Percentiles rank a stretch among this genome's conserved stretches.
phyloP scores from a whole-genome alignment of 2,329 filamentous ascomycete genomes.

The Pestalotiopsis fici region DNA sequence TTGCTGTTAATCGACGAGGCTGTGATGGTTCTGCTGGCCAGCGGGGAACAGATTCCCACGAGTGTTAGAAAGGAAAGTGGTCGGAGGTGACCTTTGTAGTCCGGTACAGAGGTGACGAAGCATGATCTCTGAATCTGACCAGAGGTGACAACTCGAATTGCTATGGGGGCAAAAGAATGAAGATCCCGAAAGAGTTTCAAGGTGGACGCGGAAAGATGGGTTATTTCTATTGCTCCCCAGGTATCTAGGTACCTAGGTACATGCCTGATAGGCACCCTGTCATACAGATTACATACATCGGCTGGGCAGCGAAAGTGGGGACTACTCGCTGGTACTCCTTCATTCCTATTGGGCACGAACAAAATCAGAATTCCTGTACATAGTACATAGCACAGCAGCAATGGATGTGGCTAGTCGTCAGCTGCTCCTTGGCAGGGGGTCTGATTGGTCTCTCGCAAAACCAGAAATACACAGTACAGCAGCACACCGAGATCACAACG shows the following conservation, averaged over 20 bases:
- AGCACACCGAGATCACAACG: too few relatives aligned
- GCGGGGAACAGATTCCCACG: neutral
- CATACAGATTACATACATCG: too few relatives aligned
- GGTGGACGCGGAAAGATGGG: neutral
- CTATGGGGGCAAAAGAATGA: neutral
- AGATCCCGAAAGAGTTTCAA: neutral
- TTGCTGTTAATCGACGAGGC: neutral
- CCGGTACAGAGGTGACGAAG: neutral
- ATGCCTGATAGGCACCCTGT: too few relatives aligned
- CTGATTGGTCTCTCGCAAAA: too few relatives aligned
- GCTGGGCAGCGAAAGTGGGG: neutral
- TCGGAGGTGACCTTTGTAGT: neutral
- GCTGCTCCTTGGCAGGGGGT: neutral
- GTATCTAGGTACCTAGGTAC: neutral
- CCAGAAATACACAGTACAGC: too few relatives aligned
- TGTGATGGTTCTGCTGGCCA: neutral
- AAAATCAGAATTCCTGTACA: neutral
- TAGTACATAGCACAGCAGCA: neutral
- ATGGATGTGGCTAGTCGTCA: neutral
- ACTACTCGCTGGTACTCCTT: neutral
- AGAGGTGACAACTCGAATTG: neutral
- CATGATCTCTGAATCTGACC: neutral
- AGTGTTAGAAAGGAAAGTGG: neutral
- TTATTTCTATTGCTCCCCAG: neutral
- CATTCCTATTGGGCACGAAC: neutral